Evolutionary conservation across 345 rosid genomes (phyloP), one percentile per base, ranked within the genome.

Genomic region (Eucalyptus globulus): DNA sequence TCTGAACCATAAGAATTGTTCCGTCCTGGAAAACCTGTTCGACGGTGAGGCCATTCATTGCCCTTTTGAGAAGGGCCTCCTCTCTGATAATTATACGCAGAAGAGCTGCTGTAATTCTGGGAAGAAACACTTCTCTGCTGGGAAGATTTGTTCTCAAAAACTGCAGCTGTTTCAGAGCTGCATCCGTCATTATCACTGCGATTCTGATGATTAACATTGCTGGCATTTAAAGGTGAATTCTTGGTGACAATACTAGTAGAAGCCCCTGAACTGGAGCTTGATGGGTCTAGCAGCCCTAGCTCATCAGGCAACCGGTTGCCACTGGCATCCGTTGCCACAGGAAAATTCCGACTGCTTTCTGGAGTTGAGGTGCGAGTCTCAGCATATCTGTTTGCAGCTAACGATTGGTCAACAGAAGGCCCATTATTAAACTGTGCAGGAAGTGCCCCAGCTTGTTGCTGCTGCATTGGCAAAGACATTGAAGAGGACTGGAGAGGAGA

Each of bases 1-100:
- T 97, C 99, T 47, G 94, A 91, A 67, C 92, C 91, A 65, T 92
- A 86, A 34, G 95, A 89, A 91, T 94, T 98, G 89, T 94, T 96
- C 93, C 97, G 94, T 53, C 96, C 97, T 88, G 95, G 98, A 93
- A 92, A 98, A 22, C 95, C 93, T 29, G 92, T 92, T 90, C 99
- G 94, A 12, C 95, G 94, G 87, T 96, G 95, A 47, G 95, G 89
- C 95, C 95, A 93, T 47, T 95, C 96, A 27, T 85, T 88, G 86
- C 80, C 93, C 93, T 94, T 94, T 80, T 93, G 95, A 21, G 92
- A 91, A 85, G 65, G 88, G 21, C 92, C 91, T 58, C 94, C 95
- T 90, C 94, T 93, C 87, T 91, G 95, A 88, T 94, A 90, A 89
- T 88, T 93, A 56, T 93, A 91, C 43, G 91, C 95, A 4, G 95